These are phyloP conservation scores for Boletus reticuloceps DNA, from an alignment of 768 basidiomycete genomes.

Conservation along the genomic window DNA sequence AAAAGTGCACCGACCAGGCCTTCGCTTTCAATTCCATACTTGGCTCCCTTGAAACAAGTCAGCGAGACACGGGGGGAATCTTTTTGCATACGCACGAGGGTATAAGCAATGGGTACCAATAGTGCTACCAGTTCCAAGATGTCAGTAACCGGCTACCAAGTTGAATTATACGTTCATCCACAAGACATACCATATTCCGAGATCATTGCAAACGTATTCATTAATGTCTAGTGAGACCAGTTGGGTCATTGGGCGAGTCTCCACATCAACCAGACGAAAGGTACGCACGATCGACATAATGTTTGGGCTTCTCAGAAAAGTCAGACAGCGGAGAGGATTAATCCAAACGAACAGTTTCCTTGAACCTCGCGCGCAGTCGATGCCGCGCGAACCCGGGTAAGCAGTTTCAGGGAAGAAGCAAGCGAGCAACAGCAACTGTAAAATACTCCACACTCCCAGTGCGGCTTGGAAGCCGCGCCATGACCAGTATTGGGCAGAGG, in stretches of 20 bases:
- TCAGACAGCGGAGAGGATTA: slow-evolving; percentile 56
- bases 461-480: slow-evolving; percentile 60
- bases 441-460: slow-evolving; percentile 40
- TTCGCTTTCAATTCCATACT: slow-evolving; percentile 24
- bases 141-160: neutral
- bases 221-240: slow-evolving; percentile 38
- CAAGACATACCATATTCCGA: slow-evolving; percentile 37
- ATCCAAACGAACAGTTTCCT: slow-evolving; percentile 41
- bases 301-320: slow-evolving; percentile 58
- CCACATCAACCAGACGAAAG: neutral
- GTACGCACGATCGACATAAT: slow-evolving; percentile 50
- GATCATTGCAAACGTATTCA: slow-evolving; percentile 28
- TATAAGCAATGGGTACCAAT: slow-evolving; percentile 62
- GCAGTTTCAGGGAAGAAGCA: slow-evolving; percentile 65
- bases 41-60: slow-evolving; percentile 43
- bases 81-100: slow-evolving; percentile 45
- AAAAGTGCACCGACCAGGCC: slow-evolving; percentile 22
- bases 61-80: neutral
- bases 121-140: slow-evolving; percentile 30
- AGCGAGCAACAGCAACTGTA: slow-evolving; percentile 39
- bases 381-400: slow-evolving; percentile 54
- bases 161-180: too few species aligned
- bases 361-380: slow-evolving; percentile 41
- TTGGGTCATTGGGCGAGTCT: neutral
- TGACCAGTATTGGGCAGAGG: slow-evolving; percentile 56